A percentile compares a stretch with the other conserved stretches of the same genome.
phyloP scores from a whole-genome alignment of 495 filamentous ascomycete genomes.

The Saxophila tyrrhenica region DNA sequence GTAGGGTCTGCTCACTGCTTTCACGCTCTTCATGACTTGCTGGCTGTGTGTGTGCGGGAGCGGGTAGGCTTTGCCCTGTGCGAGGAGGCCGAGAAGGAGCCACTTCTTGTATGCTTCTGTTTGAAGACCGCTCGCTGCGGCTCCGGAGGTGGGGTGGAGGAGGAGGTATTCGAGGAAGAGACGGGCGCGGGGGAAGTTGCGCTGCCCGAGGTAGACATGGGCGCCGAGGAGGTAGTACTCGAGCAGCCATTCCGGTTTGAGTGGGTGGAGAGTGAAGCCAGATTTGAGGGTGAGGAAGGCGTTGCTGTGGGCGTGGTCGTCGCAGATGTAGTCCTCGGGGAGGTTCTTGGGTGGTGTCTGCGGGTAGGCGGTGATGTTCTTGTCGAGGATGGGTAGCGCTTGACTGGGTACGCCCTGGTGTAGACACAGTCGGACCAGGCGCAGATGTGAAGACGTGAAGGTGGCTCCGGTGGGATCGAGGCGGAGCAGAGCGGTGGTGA shows the following conservation, averaged over 20 bases:
- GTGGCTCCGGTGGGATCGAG: conserved; percentile 60
- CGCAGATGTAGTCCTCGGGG: conserved; percentile 21
- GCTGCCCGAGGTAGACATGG: conserved; percentile 62
- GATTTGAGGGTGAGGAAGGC: conserved; percentile 46
- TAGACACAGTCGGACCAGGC: conserved; percentile 50
- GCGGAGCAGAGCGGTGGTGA: conserved; percentile 56
- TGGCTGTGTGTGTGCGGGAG: conserved; percentile 37
- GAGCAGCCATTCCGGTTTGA: conserved; percentile 50
- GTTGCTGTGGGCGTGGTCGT: conserved; percentile 22
- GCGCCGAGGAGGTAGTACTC: conserved; percentile 72
- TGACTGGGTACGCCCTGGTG: conserved; percentile 40
- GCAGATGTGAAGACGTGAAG: conserved; percentile 56
- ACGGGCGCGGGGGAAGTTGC: conserved; percentile 60
- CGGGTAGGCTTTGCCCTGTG: conserved; percentile 50
- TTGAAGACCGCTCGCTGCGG: conserved; percentile 60
- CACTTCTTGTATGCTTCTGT: conserved; percentile 90
- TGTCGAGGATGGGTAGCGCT: conserved; percentile 57
- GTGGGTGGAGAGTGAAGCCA: conserved; percentile 41
- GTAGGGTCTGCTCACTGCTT: conserved; percentile 57
- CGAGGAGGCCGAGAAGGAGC: conserved; percentile 65
- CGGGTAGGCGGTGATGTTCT: conserved; percentile 56
- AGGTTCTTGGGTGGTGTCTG: conserved; percentile 11
- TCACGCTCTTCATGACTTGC: conserved; percentile 45
- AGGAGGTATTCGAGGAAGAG: conserved; percentile 60
- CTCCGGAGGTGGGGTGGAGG: conserved; percentile 46